These are phyloP conservation scores for Allium cepa DNA, from an alignment of 106 monocot species.

Conservation along the genomic window DNA sequence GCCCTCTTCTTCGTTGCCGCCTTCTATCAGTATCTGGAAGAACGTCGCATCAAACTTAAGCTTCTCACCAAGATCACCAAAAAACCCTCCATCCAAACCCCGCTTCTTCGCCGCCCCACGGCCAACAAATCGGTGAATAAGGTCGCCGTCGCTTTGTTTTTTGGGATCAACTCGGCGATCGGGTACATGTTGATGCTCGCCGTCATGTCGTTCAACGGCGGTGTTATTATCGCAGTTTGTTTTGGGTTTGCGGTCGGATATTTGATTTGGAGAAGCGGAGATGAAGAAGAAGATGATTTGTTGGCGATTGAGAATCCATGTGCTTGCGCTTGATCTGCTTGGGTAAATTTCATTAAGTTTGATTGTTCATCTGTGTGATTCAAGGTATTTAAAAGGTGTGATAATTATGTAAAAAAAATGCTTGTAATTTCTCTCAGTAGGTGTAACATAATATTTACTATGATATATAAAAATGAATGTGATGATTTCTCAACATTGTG, in stretches of 20 bases:
- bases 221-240: slow-evolving; percentile 58
- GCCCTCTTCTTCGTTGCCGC: slow-evolving; percentile 52
- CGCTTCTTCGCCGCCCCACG: slow-evolving; percentile 16
- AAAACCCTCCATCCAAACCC: slow-evolving; percentile 13
- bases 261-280: slow-evolving; percentile 54
- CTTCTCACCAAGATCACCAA: slow-evolving; percentile 19
- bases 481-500: too few species aligned
- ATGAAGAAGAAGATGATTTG: slow-evolving; percentile 59
- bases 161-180: slow-evolving; percentile 68
- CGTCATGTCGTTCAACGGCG: slow-evolving; percentile 94
- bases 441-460: too few species aligned
- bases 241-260: slow-evolving; percentile 65
- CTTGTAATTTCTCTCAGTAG: too few species aligned
- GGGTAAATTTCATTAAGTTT: too few species aligned
- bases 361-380: too few species aligned
- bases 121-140: slow-evolving; percentile 14
- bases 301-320: slow-evolving; percentile 47
- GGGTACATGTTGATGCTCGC: slow-evolving; percentile 95
- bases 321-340: slow-evolving; percentile 49
- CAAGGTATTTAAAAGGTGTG: too few species aligned
- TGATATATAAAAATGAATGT: too few species aligned
- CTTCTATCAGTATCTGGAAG: slow-evolving; percentile 93
- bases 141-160: slow-evolving; percentile 32
- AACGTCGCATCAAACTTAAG: slow-evolving; percentile 57
- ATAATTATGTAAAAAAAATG: too few species aligned